A percentile compares a stretch with the other conserved stretches of the same genome.
Conservation (phyloP, 192 early-diverging fungal species). For the Pilaira anomala region DNA sequence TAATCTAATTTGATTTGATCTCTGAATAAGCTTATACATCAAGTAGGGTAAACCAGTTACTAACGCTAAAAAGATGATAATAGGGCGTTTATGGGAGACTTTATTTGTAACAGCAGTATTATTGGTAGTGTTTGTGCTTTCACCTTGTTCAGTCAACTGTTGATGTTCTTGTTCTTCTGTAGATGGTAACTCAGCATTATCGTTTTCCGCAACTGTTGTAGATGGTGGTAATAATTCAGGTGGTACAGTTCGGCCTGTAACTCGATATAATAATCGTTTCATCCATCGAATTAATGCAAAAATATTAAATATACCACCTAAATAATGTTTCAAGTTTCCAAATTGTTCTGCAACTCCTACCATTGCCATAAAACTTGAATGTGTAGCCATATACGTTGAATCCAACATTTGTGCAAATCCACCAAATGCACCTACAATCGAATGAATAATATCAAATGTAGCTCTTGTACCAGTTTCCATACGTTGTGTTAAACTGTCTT, state of each 20-base stretch:
- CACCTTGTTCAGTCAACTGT: constrained; percentile 51
- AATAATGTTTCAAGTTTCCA: constrained; percentile 78
- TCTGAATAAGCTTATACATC: constrained; percentile 84
- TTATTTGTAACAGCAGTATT: constrained; percentile 1
- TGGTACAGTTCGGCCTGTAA: constrained; percentile 62
- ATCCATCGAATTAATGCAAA: constrained; percentile 72
- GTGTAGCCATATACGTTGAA: constrained; percentile 97
- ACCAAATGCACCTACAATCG: constrained; percentile 92
- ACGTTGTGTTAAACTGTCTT: constrained; percentile 66
- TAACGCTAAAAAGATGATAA: constrained; percentile 80
- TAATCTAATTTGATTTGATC: constrained; percentile 37
- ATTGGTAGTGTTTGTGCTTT: constrained; percentile 27
- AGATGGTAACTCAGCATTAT: constrained; percentile 44
- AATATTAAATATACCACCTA: constrained; percentile 80
- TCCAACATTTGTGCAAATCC: constrained; percentile 98
- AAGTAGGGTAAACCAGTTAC: constrained; percentile 88
- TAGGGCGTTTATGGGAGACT: constrained; percentile 56
- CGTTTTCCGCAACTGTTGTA: constrained; percentile 10
- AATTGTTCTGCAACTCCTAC: constrained; percentile 97
- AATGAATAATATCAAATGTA: constrained; percentile 89
- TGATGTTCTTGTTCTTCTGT: constrained; percentile 19
- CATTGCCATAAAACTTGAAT: constrained; percentile 94
- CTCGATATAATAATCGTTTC: constrained; percentile 58
- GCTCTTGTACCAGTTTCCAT: constrained; percentile 89
- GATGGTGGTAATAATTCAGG: constrained; percentile 46